Evolutionary conservation across 805 yeast species (phyloP), one percentile per base, ranked within the genome.

Genomic region (Saccharomycopsis javanensis): DNA sequence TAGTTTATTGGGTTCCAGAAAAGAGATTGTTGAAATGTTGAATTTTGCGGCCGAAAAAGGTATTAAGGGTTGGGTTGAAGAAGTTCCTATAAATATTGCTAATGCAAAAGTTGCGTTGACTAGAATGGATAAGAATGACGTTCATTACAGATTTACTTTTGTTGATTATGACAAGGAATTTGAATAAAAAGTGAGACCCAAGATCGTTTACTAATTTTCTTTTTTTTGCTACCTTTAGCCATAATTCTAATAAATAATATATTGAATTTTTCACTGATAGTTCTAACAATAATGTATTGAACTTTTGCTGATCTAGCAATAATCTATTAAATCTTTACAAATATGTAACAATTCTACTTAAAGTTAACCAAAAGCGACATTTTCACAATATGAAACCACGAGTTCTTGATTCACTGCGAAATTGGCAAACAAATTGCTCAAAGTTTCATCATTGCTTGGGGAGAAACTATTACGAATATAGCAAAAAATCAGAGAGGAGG

Each of bases 11-110:
- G 94, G 82, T 50, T 77, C 85, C 51, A 81, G 82, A 67, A 69
- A 68, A 53, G 91, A 86, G 71, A 85, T 85, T 64, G 67, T 74
- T 51, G 85, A 83, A 62, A 78, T 87, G 82, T 75, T 87, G 63
- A 72, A 81, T 50, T 67, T 86, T 61, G 86, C 90, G 20, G 80
- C 79, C 20, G 75, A 81, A 63, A 75, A 82, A 63, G 70, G 75
- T 46, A 74, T 85, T 65, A 74, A 72, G 57, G 82, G 88, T 23
- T 82, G 86, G 85, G 75, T 79, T 55, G 88, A 85, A 70, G 72
- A 74, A 28, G 71, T 85, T 53, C 79, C 80, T 28, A 75, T 83
- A 62, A 69, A 72, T 55, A 82, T 74, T 62, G 78, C 71, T 50
- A 79, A 78, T 64, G 80, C 81, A 53, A 72, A 76, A 37, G 71